Conservation (phyloP, 257 asterid species). For the Leonotis leonurus region DNA sequence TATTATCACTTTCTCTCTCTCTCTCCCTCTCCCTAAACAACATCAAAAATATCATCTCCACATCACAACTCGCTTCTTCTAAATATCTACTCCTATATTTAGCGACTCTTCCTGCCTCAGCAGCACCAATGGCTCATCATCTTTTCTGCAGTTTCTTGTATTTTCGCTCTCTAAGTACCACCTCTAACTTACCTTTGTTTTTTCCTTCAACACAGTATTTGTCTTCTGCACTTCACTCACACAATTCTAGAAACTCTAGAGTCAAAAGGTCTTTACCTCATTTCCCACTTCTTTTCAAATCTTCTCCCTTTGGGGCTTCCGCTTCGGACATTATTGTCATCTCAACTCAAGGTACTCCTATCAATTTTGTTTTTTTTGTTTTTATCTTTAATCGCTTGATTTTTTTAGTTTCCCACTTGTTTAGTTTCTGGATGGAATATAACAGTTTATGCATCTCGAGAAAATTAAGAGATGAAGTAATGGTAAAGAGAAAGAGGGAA, state of each 20-base stretch:
- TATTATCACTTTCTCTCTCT: neutral
- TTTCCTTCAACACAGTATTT: slow-evolving; percentile 28
- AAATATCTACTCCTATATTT: neutral
- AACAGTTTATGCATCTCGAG: neutral
- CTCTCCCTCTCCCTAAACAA: neutral
- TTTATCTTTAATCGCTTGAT: neutral
- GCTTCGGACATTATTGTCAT: slow-evolving; percentile 37
- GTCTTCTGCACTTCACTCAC: slow-evolving; percentile 21
- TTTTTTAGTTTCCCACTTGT: no score
- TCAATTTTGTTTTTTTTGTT: neutral
- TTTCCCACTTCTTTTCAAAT: slow-evolving; percentile 25
- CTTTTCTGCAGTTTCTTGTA: slow-evolving; percentile 25
- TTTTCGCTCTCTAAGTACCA: slow-evolving; percentile 26
- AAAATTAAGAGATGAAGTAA: neutral
- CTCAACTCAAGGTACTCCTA: slow-evolving; percentile 50
- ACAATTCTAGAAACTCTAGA: slow-evolving; percentile 22
- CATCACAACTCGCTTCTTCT: neutral
- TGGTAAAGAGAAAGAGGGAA: no score
- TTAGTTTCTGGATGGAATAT: no score
- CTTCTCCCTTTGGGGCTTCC: slow-evolving; percentile 24
- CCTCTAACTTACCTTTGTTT: slow-evolving; percentile 21
- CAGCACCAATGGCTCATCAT: slow-evolving; percentile 37
- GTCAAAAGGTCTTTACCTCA: slow-evolving; percentile 26
- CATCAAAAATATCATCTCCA: neutral
- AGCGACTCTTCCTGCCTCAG: neutral